Evolutionary conservation across 345 rosid species (phyloP), one percentile per base, ranked within the genome.

Genomic region (Arabis alpina): DNA sequence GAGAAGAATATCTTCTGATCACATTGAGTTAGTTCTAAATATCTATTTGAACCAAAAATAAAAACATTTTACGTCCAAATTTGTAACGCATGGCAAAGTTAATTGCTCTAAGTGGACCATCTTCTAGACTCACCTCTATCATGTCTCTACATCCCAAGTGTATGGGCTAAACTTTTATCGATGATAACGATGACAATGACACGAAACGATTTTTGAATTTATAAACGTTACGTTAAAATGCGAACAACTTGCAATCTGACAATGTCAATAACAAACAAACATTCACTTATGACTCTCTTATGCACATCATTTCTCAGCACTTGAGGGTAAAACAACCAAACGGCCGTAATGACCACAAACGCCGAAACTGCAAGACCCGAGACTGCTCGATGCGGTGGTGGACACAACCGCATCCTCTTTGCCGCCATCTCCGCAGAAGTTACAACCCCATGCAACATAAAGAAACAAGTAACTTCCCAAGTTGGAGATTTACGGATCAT

Each of bases 391-490:
- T 53, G 77, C 47, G 80, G 36, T 72, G 41, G 55, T 68, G 81
- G 82, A 72, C 63, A 72, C 51, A 58, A 59, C 4, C 51, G 42
- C 61, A 64, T 71, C 52, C 27, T 64, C 81, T 89, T 89, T 8
- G 28, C 72, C 1, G 63, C 77, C 40, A 85, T 59, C 83, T 92
- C 95, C 1, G 65, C 4, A 0, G 55, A 77, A 66, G 85, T 59
- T 10, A 79, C 83, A 8, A 78, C 59, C 19, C 89, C 93, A 19
- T 87, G 92, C 4, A 90, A 51, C 54, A 84, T 28, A 62, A 88
- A 90, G 73, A 82, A 90, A 66, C 81, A 84, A 19, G 88, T 84
- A 51, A 90, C 82, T 82, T 90, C 91, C 93, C 96, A 84, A 10
- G 97, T 85, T 27, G 92, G 92, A 19, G 64, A 36, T 43, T 44